Evolutionary conservation across 306 rosid genomes (phyloP).

Genomic region (Begonia loranthoides): DNA sequence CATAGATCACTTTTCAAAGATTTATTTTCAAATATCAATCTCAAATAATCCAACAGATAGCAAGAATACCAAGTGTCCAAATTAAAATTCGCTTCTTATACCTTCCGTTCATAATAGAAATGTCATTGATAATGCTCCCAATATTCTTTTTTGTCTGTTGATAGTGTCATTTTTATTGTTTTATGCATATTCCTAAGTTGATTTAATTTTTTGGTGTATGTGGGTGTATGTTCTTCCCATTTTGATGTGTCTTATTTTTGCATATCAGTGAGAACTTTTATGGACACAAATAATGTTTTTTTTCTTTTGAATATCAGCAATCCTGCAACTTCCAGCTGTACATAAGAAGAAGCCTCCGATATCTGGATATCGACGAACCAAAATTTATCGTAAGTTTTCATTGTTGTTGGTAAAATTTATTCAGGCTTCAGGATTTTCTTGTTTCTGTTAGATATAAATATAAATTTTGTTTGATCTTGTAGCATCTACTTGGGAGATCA

Average conservation of each 20-base stretch:
- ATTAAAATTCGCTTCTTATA: too few relatives aligned
- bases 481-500: constrained; percentile 96
- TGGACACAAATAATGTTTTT: not conserved
- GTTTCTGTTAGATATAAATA: not conserved
- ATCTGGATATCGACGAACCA: constrained; percentile 72
- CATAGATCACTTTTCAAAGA: too few relatives aligned
- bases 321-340: constrained; percentile 66
- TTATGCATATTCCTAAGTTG: not conserved
- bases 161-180: not conserved
- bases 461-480: constrained; percentile 8
- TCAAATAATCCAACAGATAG: too few relatives aligned
- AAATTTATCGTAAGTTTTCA: constrained; percentile 69
- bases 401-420: not conserved
- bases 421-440: not conserved
- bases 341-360: constrained; percentile 79
- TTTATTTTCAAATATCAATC: too few relatives aligned
- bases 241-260: not conserved
- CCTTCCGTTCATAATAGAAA: too few relatives aligned
- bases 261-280: too few relatives aligned
- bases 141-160: too few relatives aligned
- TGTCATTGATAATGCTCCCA: too few relatives aligned
- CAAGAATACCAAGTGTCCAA: too few relatives aligned
- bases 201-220: not conserved
- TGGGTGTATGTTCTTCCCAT: not conserved
- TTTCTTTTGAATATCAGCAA: constrained; percentile 49